Base-by-base conservation (phyloP, 75 land plant genomes). In the Cupressus sempervirens region DNA sequence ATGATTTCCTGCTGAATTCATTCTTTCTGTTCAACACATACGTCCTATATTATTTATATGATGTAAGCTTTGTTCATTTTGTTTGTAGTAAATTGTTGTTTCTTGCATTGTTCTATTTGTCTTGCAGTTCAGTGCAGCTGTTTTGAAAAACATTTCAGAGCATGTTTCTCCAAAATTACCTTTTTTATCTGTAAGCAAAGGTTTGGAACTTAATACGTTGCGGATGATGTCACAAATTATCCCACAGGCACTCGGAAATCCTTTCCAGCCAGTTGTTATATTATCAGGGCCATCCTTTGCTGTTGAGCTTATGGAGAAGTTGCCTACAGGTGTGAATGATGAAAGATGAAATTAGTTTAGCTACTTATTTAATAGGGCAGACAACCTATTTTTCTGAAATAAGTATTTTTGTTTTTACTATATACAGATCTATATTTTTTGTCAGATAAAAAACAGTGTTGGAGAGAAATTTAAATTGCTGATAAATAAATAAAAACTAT, bases 191-290 rank as follows among this genome's bases (percentile, higher is more conserved):
- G 95, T 96, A 15, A 96, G 98, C 88, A 96, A 96, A 83, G 98
- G 98, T 12, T 84, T 96, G 68, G 98, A 96, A 85, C 91, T 96
- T 34, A 93, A 94, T 58, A 90, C 98, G 7, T 85, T 96, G 68
- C 93, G 94, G 85, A 95, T 90, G 96, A 96, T 96, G 98, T 95
- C 98, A 68, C 98, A 95, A 82, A 89, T 96, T 15, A 95, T 96
- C 83, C 98, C 98, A 18, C 87, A 89, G 80, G 88, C 97, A 76
- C 86, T 96, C 79, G 91, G 89, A 29, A 96, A 96, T 56, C 94
- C 93, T 76, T 84, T 95, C 32, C 98, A 96, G 74, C 98, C 98
- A 77, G 90, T 95, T 67, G 84, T 91, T 88, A 95, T 94, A 12
- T 87, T 96, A 38, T 96, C 98, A 12, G 98, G 98, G 12, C 98